Evolutionary conservation across 192 early-diverging fungal genomes (phyloP), one percentile per base, ranked within the genome.

Genomic region (Gigaspora rosea): DNA sequence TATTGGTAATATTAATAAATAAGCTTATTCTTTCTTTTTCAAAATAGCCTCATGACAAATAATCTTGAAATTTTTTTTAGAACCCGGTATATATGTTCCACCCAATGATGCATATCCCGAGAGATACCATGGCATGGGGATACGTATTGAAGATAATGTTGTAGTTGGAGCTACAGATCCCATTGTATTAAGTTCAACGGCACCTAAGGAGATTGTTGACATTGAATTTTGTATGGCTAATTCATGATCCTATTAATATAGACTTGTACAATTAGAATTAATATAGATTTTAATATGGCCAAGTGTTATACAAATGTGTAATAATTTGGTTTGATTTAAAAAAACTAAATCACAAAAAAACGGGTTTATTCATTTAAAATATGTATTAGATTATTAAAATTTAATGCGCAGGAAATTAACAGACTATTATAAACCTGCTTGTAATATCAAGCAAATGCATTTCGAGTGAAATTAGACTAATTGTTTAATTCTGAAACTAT

Each of bases 61-160:
- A 63, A 63, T 20, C 8, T 35, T 9, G 4, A 7, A 52, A 35
- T 18, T 35, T 33, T 10, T 11, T 58, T 36, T 36, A 85, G 97
- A 99, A 80, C 96, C 97, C 0, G 97, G 95, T 1, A 47, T 99
- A 5, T 99, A 99, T 80, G 90, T 98, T 65, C 96, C 97, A 0
- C 83, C 86, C 59, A 86, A 92, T 50, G 61, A 82, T 76, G 83
- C 80, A 13, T 99, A 92, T 82, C 95, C 95, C 8, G 85, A 85
- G 73, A 84, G 92, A 64, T 95, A 91, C 80, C 92, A 94, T 15
- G 94, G 94, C 0, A 94, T 96, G 59, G 97, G 95, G 27, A 92
- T 99, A 57, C 90, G 97, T 51, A 97, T 99, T 54, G 97, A 99
- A 78, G 97, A 99, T 80, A 94, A 99, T 83, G 89, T 99, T 5